phyloP scores from a whole-genome alignment of 352 stramenopile species.

The Phytophthora pisi region DNA sequence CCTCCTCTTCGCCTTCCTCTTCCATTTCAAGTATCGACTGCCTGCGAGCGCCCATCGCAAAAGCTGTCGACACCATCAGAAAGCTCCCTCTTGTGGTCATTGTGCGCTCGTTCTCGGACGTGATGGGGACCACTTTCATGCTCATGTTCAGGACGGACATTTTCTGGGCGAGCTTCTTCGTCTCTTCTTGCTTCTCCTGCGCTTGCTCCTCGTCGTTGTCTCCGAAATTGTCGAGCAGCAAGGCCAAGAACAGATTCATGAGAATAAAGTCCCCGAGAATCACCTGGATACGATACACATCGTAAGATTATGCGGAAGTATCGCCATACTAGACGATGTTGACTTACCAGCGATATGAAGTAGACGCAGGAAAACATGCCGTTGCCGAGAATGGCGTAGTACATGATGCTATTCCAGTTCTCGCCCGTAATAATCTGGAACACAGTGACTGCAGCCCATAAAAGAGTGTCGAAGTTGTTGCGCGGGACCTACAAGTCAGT shows the following conservation, averaged over 20 bases:
- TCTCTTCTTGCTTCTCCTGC: conserved; percentile 57
- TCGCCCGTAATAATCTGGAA: conserved; percentile 95
- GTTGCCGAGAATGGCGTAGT: conserved; percentile 89
- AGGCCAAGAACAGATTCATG: conserved; percentile 95
- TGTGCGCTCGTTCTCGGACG: conserved; percentile 24
- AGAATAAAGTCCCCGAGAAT: conserved; percentile 92
- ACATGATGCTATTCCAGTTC: conserved; percentile 96
- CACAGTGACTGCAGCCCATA: conserved; percentile 82
- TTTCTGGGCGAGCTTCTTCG: conserved; percentile 53
- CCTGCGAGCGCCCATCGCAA: conserved; percentile 16
- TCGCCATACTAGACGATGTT: background rate
- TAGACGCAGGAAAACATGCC: conserved; percentile 73
- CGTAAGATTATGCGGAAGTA: background rate
- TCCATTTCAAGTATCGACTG: conserved; percentile 37
- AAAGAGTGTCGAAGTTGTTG: conserved; percentile 91
- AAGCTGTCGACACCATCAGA: conserved; percentile 12
- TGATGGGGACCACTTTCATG: conserved; percentile 55
- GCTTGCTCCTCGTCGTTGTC: conserved; percentile 65
- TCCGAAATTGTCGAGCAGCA: conserved; percentile 93
- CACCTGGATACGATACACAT: conserved; percentile 42
- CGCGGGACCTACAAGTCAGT: conserved; percentile 53
- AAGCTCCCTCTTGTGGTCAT: conserved; percentile 27
- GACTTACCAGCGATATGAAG: conserved; percentile 81
- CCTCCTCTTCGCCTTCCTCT: conserved; percentile 41
- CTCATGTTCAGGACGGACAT: conserved; percentile 64